Conservation (phyloP, 768 basidiomycete genomes). For the Panaeolus cyanescens region DNA sequence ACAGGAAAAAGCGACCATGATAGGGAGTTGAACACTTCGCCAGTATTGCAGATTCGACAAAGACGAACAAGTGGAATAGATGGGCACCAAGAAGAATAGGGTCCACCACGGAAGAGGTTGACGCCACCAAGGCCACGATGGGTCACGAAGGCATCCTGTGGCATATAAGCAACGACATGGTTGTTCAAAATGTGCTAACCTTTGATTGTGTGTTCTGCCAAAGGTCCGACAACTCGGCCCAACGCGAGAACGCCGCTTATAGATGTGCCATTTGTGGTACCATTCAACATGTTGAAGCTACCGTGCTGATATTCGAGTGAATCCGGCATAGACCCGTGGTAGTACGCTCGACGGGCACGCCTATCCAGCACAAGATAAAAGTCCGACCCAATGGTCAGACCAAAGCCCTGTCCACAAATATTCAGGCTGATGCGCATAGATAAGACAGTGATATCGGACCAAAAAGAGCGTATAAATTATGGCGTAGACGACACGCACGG, state of each 20-base stretch:
- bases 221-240: conserved; percentile 32
- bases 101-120: conserved; percentile 84
- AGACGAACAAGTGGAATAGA: conserved; percentile 74
- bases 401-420: conserved; percentile 62
- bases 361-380: conserved; percentile 73
- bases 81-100: conserved; percentile 74
- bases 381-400: conserved; percentile 82
- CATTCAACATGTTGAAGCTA: conserved; percentile 49
- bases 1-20: conserved; percentile 82
- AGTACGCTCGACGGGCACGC: conserved; percentile 51
- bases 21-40: conserved; percentile 67
- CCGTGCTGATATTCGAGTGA: conserved; percentile 56
- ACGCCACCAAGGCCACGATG: conserved; percentile 75
- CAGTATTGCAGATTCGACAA: conserved; percentile 76
- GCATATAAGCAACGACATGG: conserved; percentile 8
- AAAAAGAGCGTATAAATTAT: conserved; percentile 85
- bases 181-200: conserved; percentile 29
- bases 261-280: conserved; percentile 35
- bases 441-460: conserved; percentile 35
- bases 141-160: conserved; percentile 75
- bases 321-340: conserved; percentile 41
- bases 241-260: conserved; percentile 50
- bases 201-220: conserved; percentile 49
- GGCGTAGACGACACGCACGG: conserved; percentile 82
- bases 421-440: background rate